Percentiles rank a stretch among this genome's conserved stretches.
phyloP scores from a whole-genome alignment of 2,329 filamentous ascomycete genomes.

The Colletotrichum siamense region DNA sequence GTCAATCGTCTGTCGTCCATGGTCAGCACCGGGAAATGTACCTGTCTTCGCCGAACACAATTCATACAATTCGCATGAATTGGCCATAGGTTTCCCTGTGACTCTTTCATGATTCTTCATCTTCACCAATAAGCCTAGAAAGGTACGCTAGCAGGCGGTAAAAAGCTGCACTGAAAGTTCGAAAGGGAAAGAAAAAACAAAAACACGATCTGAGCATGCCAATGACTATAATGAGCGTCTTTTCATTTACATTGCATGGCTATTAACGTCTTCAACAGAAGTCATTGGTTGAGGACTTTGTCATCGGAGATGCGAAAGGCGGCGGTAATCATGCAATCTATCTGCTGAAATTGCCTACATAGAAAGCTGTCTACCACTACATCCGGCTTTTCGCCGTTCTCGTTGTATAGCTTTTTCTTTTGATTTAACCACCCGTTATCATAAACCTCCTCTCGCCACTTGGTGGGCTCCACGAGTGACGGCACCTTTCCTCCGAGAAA shows the following conservation, averaged over 20 bases:
- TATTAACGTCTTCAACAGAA: neutral
- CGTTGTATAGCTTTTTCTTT: conserved; percentile 17
- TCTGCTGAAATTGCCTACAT: conserved; percentile 17
- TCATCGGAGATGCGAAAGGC: neutral
- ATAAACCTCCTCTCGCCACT: conserved; percentile 2
- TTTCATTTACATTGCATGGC: neutral
- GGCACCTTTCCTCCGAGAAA: neutral
- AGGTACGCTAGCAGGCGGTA: neutral
- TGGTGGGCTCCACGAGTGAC: neutral
- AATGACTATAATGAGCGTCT: neutral
- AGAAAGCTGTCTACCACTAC: conserved; percentile 19
- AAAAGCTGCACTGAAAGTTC: neutral
- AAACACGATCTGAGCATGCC: neutral
- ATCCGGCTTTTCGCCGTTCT: neutral
- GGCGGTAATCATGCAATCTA: conserved; percentile 2
- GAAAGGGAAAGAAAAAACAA: neutral
- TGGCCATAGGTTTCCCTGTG: neutral
- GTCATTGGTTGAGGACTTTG: neutral
- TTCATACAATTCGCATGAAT: neutral
- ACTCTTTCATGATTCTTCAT: neutral
- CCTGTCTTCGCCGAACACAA: neutral
- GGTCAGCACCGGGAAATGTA: neutral
- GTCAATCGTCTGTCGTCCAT: neutral
- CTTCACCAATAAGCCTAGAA: neutral
- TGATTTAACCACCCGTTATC: neutral